A percentile compares a stretch with the other conserved stretches of the same genome.
phyloP scores from a whole-genome alignment of 495 filamentous ascomycete species.

The Aspergillus baeticus region DNA sequence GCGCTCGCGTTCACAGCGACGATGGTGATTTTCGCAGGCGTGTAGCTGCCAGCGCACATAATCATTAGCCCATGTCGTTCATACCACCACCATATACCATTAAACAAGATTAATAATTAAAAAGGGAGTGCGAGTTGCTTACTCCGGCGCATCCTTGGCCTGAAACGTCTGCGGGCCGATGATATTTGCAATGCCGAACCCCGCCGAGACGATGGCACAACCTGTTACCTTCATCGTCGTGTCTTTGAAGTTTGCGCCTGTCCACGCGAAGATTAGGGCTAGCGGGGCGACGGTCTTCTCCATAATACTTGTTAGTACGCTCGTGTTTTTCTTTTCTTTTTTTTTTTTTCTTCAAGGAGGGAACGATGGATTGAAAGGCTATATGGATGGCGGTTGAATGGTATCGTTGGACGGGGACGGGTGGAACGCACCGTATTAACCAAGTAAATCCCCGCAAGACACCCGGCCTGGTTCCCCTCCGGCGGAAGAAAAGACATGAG shows the following conservation, averaged over 20 bases:
- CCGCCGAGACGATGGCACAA: slow-evolving; percentile 40
- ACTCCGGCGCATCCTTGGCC: slow-evolving; percentile 46
- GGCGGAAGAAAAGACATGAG: slow-evolving; percentile 59
- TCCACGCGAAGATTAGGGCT: slow-evolving; percentile 45
- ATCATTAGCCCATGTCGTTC: not conserved
- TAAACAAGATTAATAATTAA: too few species aligned
- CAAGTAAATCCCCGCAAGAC: slow-evolving; percentile 63
- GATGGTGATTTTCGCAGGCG: slow-evolving; percentile 61
- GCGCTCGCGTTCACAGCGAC: slow-evolving; percentile 45
- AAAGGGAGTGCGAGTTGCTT: too few species aligned
- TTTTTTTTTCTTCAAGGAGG: too few species aligned
- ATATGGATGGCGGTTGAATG: too few species aligned
- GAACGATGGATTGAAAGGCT: too few species aligned
- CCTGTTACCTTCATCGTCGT: slow-evolving; percentile 42
- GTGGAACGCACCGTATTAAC: slow-evolving; percentile 51
- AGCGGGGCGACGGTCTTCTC: slow-evolving; percentile 32
- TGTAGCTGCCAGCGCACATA: slow-evolving; percentile 17
- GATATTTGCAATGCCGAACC: slow-evolving; percentile 55
- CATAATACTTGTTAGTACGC: not conserved
- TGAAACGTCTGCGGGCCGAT: slow-evolving; percentile 60
- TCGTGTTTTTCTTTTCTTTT: too few species aligned
- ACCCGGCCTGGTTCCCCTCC: slow-evolving; percentile 38
- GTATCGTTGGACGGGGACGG: too few species aligned
- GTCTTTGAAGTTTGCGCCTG: slow-evolving; percentile 39
- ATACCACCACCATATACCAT: not conserved